Evolutionary conservation across 176 grass and related monocot genomes (phyloP).

Genomic region (Raddia guianensis): DNA sequence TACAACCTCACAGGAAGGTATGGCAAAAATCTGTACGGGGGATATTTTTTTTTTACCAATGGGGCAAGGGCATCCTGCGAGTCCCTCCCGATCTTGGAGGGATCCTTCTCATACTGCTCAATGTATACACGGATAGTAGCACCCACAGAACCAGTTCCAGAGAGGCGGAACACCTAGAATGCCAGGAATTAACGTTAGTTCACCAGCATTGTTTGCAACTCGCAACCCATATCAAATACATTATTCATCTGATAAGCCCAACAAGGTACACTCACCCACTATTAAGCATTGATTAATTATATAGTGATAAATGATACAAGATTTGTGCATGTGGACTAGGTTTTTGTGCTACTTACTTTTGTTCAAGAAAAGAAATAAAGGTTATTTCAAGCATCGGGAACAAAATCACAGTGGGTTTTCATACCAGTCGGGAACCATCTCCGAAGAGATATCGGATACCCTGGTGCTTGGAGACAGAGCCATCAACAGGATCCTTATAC

Average conservation of each 20-base stretch:
- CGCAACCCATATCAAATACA: neutral
- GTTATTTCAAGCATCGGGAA: neutral
- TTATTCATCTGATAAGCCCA: neutral
- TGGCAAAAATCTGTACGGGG: neutral
- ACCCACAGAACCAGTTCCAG: constrained; percentile 90
- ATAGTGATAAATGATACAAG: neutral
- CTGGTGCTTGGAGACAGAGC: constrained; percentile 90
- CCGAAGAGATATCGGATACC: constrained; percentile 87
- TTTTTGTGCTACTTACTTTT: constrained; percentile 2
- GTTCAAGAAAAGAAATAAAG: neutral
- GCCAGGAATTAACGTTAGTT: constrained; percentile 33
- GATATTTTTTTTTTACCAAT: constrained; percentile 52
- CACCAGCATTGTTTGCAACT: neutral
- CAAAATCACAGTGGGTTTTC: constrained; percentile 24
- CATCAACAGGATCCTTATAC: constrained; percentile 99
- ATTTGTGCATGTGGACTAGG: neutral
- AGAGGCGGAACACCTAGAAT: constrained; percentile 88
- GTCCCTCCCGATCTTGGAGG: constrained; percentile 80
- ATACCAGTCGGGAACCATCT: constrained; percentile 94
- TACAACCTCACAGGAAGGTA: neutral
- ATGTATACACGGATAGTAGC: constrained; percentile 95
- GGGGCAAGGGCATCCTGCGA: constrained; percentile 89
- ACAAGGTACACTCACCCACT: neutral
- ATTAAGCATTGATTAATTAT: neutral
- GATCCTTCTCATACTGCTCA: constrained; percentile 91